phyloP scores from a whole-genome alignment of 495 filamentous ascomycete species.

The Penicillium steckii region DNA sequence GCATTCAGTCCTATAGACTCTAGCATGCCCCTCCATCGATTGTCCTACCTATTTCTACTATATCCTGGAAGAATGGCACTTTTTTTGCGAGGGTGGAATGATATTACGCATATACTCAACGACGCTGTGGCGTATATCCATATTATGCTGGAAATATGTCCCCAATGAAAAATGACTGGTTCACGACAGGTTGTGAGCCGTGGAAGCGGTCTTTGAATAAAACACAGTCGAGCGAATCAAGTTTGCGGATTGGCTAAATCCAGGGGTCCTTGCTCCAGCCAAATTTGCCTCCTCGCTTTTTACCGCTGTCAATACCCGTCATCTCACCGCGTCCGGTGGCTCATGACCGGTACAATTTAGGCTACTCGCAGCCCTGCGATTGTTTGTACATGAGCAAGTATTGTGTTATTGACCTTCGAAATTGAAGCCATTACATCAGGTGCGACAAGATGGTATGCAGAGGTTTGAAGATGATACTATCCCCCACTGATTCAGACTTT shows the following conservation, averaged over 20 bases:
- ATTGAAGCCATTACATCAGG: slow-evolving; percentile 29
- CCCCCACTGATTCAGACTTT: neutral
- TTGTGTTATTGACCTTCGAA: neutral
- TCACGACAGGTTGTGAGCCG: slow-evolving; percentile 15
- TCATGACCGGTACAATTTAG: slow-evolving; percentile 1
- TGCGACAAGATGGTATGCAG: neutral
- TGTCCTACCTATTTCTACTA: too few species aligned
- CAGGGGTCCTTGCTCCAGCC: slow-evolving; percentile 2
- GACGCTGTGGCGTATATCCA: neutral
- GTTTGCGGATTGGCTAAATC: neutral
- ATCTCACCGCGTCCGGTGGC: slow-evolving; percentile 4
- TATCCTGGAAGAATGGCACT: too few species aligned
- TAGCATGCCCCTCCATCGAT: neutral
- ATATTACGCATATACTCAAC: neutral
- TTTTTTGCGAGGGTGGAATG: too few species aligned
- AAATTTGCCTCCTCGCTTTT: slow-evolving; percentile 16
- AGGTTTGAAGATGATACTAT: slow-evolving; percentile 13
- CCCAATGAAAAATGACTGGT: slow-evolving; percentile 5
- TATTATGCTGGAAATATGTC: neutral
- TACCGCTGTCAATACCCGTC: slow-evolving; percentile 13
- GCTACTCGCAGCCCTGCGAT: slow-evolving; percentile 10
- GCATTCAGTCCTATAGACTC: neutral
- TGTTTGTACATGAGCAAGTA: slow-evolving; percentile 1
- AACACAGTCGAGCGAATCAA: slow-evolving; percentile 13
- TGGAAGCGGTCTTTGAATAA: slow-evolving; percentile 17